Evolutionary conservation across 2,329 filamentous ascomycete species (phyloP).

Genomic region (Beauveria sp.): DNA sequence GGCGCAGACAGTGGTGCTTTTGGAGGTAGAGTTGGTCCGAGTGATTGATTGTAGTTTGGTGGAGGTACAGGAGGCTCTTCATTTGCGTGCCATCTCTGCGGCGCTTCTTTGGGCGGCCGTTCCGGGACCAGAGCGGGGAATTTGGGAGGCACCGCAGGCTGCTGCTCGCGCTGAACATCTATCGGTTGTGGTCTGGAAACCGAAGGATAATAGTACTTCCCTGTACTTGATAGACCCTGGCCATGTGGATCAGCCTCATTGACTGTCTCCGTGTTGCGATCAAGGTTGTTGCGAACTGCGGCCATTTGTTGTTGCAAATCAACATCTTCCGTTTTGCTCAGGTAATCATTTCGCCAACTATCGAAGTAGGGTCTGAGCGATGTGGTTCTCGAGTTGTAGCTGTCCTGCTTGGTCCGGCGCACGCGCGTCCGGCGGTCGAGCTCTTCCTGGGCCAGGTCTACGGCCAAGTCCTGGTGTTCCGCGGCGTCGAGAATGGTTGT

Average conservation of each 20-base stretch:
- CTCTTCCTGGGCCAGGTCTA: constrained; percentile 68
- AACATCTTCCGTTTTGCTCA: constrained; percentile 29
- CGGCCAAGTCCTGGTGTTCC: constrained; percentile 67
- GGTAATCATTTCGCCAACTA: not conserved
- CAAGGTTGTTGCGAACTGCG: constrained; percentile 39
- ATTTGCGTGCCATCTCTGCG: not conserved
- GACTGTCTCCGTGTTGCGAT: constrained; percentile 25
- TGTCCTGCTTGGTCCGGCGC: constrained; percentile 37
- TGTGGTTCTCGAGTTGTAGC: not conserved
- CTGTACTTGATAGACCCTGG: constrained; percentile 19
- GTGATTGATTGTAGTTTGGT: constrained; percentile 8
- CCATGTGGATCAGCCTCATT: constrained; percentile 13
- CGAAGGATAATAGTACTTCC: constrained; percentile 48
- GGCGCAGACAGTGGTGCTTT: constrained; percentile 15
- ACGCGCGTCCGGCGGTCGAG: constrained; percentile 58
- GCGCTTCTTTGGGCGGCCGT: constrained; percentile 25
- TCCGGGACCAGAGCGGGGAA: constrained; percentile 18
- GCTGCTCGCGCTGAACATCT: constrained; percentile 29
- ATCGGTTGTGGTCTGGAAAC: constrained; percentile 45
- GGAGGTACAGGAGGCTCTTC: constrained; percentile 8
- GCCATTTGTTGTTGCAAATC: constrained; percentile 47
- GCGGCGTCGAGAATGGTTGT: constrained; percentile 59
- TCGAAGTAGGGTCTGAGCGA: constrained; percentile 7
- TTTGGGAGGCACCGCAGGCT: constrained; percentile 18
- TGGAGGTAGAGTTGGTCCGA: not conserved